Conservation (phyloP, 2,329 filamentous ascomycete genomes). For the Pseudogymnoascus sp. region DNA sequence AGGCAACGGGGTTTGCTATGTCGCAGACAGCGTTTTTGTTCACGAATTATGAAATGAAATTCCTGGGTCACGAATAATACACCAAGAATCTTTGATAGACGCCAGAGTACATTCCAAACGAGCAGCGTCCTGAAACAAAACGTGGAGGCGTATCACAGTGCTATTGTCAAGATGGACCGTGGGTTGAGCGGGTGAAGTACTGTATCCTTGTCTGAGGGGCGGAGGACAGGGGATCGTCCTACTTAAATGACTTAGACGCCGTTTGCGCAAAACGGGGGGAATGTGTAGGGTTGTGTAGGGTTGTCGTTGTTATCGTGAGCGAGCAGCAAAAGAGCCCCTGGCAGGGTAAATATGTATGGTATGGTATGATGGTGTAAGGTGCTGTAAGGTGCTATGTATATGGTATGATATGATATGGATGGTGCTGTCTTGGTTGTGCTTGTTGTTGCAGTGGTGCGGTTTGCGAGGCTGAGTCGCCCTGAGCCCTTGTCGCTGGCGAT, state of each 20-base stretch:
- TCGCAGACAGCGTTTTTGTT: neutral
- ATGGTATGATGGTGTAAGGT: neutral
- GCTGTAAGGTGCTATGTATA: neutral
- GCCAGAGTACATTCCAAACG: neutral
- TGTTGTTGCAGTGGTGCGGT: neutral
- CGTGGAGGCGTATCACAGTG: conserved; percentile 1
- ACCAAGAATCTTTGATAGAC: neutral
- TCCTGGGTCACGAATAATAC: neutral
- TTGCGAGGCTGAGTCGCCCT: neutral
- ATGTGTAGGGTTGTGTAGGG: neutral
- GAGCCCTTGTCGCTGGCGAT: neutral
- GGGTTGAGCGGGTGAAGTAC: neutral
- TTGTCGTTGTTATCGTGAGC: neutral
- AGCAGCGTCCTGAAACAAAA: neutral
- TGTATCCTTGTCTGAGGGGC: neutral
- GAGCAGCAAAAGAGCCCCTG: neutral
- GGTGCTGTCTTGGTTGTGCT: neutral
- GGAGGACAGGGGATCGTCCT: conserved; percentile 1
- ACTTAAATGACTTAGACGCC: conserved; percentile 1
- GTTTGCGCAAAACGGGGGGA: neutral
- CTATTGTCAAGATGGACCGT: neutral
- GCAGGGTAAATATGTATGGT: neutral
- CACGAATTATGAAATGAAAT: neutral
- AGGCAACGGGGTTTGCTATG: neutral
- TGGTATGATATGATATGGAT: neutral